Conservation (phyloP, 768 basidiomycete genomes). For the Pholiota molesta region DNA sequence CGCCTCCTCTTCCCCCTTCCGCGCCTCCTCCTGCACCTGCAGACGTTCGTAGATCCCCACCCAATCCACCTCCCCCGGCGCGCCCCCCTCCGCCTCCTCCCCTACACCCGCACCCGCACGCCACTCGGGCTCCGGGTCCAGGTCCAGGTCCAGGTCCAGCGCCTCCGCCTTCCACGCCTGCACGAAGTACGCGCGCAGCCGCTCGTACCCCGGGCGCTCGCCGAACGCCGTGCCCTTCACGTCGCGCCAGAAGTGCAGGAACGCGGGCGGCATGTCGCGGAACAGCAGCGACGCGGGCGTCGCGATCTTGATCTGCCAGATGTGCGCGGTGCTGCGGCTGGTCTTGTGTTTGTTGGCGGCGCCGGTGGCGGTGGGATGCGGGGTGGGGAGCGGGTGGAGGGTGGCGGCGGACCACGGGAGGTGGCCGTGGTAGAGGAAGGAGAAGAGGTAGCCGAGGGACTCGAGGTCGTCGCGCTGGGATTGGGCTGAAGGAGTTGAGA, state of each 20-base stretch:
- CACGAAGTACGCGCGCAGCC: constrained; percentile 25
- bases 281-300: constrained; percentile 30
- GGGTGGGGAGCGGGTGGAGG: background rate
- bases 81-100: too few species aligned
- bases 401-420: constrained; percentile 32
- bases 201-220: constrained; percentile 31
- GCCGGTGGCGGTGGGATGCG: background rate
- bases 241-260: constrained; percentile 33
- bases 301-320: constrained; percentile 32
- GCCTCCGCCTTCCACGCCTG: constrained; percentile 20
- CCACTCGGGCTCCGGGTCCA: background rate
- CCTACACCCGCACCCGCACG: too few species aligned
- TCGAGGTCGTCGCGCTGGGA: constrained; percentile 41
- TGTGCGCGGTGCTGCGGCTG: too few species aligned
- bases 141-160: background rate
- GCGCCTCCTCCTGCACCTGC: background rate
- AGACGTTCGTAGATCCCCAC: background rate
- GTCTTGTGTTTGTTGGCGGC: too few species aligned
- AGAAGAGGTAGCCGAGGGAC: constrained; percentile 36
- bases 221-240: constrained; percentile 33
- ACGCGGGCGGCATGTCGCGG: constrained; percentile 28
- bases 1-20: background rate
- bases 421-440: constrained; percentile 31
- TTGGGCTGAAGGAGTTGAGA: constrained; percentile 23
- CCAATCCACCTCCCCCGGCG: constrained; percentile 6